Evolutionary conservation across 495 filamentous ascomycete species (phyloP), one percentile per base, ranked within the genome.

Genomic region (Neurospora intermedia): DNA sequence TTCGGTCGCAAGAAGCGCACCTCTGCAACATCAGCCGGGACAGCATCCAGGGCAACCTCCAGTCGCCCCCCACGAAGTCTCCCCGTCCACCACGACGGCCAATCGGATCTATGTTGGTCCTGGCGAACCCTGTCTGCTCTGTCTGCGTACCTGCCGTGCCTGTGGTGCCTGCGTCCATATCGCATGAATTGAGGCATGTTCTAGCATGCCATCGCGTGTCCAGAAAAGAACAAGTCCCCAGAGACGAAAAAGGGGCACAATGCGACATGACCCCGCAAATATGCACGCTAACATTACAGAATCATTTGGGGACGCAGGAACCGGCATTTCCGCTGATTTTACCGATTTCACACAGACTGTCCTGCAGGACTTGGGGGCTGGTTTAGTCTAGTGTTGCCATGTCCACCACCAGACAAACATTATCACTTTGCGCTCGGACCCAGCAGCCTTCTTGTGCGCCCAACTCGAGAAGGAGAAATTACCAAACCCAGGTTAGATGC

Each of bases 1-100:
- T 40, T 70, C 20, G 69, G 41, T 70, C 23, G 69, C 38, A 46
- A 70, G 69, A 70, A 70, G 69, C 69, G 69, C 69, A 70, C 35
- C 38, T 43, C 69, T 40, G 15, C n/a, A 42, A 70, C 16, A 10
- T 70, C 69, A 70, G 31, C 35, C 16, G 18, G 54, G 31, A 66
- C 54, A 16, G 16, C 15, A 27, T 66, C 54, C 54, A 35, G 54
- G 48, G 54, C 54, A 16, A 66, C 27, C 27, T 35, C 54, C 54
- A 66, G 54, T 66, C 15, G 54, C 35, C 35, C 54, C 54, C 54
- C 54, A 66, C 54, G 54, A 62, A 35, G 54, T 66, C 54, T 35
- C 54, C 27, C 54, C 27, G 54, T 66, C 27, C 54, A 66, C 54
- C 27, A 38, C 54, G 6, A 35, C 54, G 54, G 54, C 54, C 54